Evolutionary conservation across 192 early-diverging fungal species (phyloP).

Genomic region (Haplosporangium gracile): DNA sequence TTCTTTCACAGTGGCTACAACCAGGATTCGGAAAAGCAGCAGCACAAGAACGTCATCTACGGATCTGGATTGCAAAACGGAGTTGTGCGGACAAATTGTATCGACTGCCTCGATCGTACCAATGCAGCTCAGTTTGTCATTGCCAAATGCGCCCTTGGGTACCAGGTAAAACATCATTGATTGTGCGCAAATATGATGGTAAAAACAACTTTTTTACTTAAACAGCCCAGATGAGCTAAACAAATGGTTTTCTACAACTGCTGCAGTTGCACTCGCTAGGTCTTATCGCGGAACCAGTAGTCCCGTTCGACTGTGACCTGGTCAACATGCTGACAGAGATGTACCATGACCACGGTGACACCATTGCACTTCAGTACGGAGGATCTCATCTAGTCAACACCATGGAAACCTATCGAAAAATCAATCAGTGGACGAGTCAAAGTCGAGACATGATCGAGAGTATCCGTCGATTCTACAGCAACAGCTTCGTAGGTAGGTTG

Average conservation of each 20-base stretch:
- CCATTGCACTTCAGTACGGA: conserved; percentile 95
- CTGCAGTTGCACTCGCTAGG: conserved; percentile 87
- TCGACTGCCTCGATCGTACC: conserved; percentile 98
- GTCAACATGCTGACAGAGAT: conserved; percentile 94
- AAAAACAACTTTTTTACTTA: background rate
- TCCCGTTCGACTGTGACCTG: conserved; percentile 95
- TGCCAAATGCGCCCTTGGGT: conserved; percentile 92
- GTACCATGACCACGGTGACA: conserved; percentile 98
- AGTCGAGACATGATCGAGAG: conserved; percentile 97
- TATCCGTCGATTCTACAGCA: conserved; percentile 91
- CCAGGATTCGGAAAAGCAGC: conserved; percentile 59
- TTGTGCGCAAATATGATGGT: background rate
- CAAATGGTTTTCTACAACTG: background rate
- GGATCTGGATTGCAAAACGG: conserved; percentile 77
- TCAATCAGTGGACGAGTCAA: conserved; percentile 94
- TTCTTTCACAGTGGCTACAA: conserved; percentile 94
- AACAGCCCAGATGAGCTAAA: background rate
- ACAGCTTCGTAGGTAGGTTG: conserved; percentile 86
- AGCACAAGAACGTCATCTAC: conserved; percentile 1
- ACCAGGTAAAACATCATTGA: conserved; percentile 66
- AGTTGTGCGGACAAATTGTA: conserved; percentile 95
- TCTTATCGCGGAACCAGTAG: conserved; percentile 77
- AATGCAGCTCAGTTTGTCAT: conserved; percentile 98
- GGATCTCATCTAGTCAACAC: conserved; percentile 99
- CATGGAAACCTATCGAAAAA: conserved; percentile 97